Conservation (phyloP, 2,329 filamentous ascomycete genomes). For the Epichloe sibirici region DNA sequence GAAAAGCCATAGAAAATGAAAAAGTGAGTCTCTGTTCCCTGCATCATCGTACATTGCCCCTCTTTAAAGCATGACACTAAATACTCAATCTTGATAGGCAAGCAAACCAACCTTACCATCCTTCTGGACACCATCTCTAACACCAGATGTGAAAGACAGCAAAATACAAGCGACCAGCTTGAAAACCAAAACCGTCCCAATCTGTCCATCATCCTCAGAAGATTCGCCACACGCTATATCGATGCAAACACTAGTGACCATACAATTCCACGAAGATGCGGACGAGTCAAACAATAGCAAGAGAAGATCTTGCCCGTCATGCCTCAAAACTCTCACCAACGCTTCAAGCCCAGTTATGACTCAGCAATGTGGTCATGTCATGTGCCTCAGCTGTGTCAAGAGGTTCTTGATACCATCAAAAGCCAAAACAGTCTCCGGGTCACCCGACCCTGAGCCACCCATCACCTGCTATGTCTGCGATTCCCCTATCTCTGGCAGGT, state of each 20-base stretch:
- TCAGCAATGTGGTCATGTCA: slow-evolving; percentile 81
- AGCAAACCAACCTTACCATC: slow-evolving; percentile 62
- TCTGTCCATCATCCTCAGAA: slow-evolving; percentile 63
- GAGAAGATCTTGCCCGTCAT: slow-evolving; percentile 61
- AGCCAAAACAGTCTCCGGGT: slow-evolving; percentile 17
- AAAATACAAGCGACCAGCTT: slow-evolving; percentile 45
- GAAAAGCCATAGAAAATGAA: slow-evolving; percentile 59
- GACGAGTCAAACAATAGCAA: slow-evolving; percentile 32
- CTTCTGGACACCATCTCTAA: slow-evolving; percentile 87
- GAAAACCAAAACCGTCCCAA: slow-evolving; percentile 52
- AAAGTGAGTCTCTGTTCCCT: slow-evolving; percentile 33
- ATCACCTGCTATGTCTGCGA: slow-evolving; percentile 75
- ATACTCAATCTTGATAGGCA: slow-evolving; percentile 36
- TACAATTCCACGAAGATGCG: slow-evolving; percentile 65
- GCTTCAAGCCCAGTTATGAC: slow-evolving; percentile 70
- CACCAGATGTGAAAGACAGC: slow-evolving; percentile 39
- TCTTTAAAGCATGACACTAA: slow-evolving; percentile 3
- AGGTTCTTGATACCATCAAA: slow-evolving; percentile 62
- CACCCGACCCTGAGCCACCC: slow-evolving; percentile 33
- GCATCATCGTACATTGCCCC: background rate
- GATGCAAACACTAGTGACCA: slow-evolving; percentile 61
- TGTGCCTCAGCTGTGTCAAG: slow-evolving; percentile 74
- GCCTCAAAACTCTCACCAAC: slow-evolving; percentile 72
- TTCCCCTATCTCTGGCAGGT: slow-evolving; percentile 49
- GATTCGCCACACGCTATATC: slow-evolving; percentile 61